A percentile compares a stretch with the other conserved stretches of the same genome.
Conservation (phyloP, 768 basidiomycete species). For the Termitomyces sp. region DNA sequence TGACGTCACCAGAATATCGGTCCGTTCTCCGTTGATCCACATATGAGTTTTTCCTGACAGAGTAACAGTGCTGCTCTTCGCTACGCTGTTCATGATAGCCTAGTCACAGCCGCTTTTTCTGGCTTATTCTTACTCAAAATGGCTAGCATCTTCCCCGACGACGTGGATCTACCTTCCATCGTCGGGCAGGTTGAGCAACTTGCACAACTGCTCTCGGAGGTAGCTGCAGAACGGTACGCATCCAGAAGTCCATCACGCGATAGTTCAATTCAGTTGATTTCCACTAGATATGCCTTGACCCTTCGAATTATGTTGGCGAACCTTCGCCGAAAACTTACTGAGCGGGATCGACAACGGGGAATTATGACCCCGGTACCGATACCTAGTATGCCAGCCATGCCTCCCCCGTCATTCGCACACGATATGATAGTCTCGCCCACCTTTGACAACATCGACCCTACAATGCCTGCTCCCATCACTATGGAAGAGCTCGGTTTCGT, state of each 20-base stretch:
- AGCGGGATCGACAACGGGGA: conserved; percentile 32
- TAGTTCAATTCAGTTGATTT: not conserved
- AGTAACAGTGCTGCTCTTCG: conserved; percentile 72
- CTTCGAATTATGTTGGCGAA: conserved; percentile 92
- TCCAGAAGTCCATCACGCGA: not conserved
- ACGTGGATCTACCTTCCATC: conserved; percentile 75
- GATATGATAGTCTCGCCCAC: conserved; percentile 61
- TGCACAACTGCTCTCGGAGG: conserved; percentile 85
- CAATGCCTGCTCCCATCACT: conserved; percentile 63
- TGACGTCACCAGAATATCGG: conserved; percentile 80
- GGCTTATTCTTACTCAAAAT: conserved; percentile 91
- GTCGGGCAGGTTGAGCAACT: conserved; percentile 87
- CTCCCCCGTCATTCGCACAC: conserved; percentile 49
- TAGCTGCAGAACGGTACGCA: conserved; percentile 82
- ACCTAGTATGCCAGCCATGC: conserved; percentile 35
- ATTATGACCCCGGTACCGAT: conserved; percentile 30
- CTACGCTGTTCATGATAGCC: conserved; percentile 90
- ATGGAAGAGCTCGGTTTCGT: conserved; percentile 83
- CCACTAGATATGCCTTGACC: conserved; percentile 78
- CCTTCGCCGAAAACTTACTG: conserved; percentile 74
- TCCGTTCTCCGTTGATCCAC: conserved; percentile 39
- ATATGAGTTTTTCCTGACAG: not conserved
- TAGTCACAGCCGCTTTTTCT: conserved; percentile 89
- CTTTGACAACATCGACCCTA: conserved; percentile 41
- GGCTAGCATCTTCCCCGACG: conserved; percentile 88